These are phyloP conservation scores for Nannizzia gypsea DNA, from an alignment of 2,329 filamentous ascomycete genomes.

Conservation along the genomic window DNA sequence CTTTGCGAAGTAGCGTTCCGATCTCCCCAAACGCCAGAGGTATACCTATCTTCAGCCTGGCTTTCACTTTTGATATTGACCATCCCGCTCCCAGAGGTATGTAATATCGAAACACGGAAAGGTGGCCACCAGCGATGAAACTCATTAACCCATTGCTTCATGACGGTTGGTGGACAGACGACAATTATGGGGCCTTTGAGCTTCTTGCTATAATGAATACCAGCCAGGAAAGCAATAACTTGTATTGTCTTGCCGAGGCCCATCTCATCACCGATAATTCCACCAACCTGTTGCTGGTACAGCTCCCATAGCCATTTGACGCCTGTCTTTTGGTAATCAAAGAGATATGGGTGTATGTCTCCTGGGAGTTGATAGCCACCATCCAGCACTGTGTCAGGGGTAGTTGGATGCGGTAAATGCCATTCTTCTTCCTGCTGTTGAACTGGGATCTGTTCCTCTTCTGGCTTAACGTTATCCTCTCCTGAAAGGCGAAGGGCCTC, in stretches of 20 bases:
- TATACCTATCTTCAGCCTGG: constrained; percentile 52
- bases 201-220: constrained; percentile 80
- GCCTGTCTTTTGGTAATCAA: constrained; percentile 94
- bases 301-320: constrained; percentile 94
- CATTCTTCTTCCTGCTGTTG: constrained; percentile 49
- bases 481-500: constrained; percentile 24
- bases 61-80: constrained; percentile 57
- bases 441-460: constrained; percentile 4
- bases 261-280: constrained; percentile 97
- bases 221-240: constrained; percentile 71
- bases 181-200: constrained; percentile 77
- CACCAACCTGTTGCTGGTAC: constrained; percentile 77
- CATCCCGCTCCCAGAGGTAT: constrained; percentile 95
- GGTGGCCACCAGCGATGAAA: constrained; percentile 99
- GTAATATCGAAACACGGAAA: constrained; percentile 86
- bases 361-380: constrained; percentile 72
- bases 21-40: constrained; percentile 43
- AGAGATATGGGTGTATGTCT: constrained; percentile 83
- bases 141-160: constrained; percentile 97
- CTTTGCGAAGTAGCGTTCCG: constrained; percentile 25
- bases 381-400: constrained; percentile 62
- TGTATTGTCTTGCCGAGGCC: constrained; percentile 91
- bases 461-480: constrained; percentile 24
- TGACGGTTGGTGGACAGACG: constrained; percentile 84
- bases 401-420: constrained; percentile 74